Evolutionary conservation across 495 filamentous ascomycete species (phyloP).

Genomic region (Penicillium bovifimosum): DNA sequence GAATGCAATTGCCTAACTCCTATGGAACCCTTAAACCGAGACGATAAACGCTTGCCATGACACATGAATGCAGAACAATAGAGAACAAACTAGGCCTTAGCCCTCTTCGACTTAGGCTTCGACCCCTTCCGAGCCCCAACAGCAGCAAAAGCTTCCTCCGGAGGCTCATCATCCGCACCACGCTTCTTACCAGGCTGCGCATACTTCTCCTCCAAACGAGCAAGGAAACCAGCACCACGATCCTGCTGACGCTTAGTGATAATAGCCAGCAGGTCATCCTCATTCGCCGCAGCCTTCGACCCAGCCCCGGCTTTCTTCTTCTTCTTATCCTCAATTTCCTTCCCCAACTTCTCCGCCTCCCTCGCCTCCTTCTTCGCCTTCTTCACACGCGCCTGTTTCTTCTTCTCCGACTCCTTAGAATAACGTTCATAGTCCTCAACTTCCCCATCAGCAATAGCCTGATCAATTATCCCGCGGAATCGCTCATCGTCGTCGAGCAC

Average conservation of each 20-base stretch:
- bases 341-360: constrained; percentile 67
- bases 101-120: constrained; percentile 14
- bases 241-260: constrained; percentile 25
- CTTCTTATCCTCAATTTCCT: constrained; percentile 63
- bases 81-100: constrained; percentile 8
- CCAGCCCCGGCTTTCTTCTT: constrained; percentile 34
- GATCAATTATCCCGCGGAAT: constrained; percentile 72
- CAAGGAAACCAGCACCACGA: constrained; percentile 22
- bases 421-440: constrained; percentile 64
- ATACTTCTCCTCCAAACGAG: constrained; percentile 26
- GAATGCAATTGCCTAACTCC: constrained; percentile 11
- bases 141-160: constrained; percentile 33
- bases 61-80: background rate
- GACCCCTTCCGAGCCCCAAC: constrained; percentile 22
- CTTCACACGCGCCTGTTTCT: constrained; percentile 57
- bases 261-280: constrained; percentile 22
- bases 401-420: constrained; percentile 60
- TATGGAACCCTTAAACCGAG: background rate
- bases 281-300: constrained; percentile 11
- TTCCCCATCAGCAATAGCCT: constrained; percentile 64
- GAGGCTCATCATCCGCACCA: constrained; percentile 22
- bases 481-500: constrained; percentile 81
- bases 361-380: constrained; percentile 58
- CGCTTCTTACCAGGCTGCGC: constrained; percentile 25
- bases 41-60: constrained; percentile 4